Evolutionary conservation across 2,329 filamentous ascomycete genomes (phyloP), one percentile per base, ranked within the genome.

Genomic region (Aspergillus tamarii): DNA sequence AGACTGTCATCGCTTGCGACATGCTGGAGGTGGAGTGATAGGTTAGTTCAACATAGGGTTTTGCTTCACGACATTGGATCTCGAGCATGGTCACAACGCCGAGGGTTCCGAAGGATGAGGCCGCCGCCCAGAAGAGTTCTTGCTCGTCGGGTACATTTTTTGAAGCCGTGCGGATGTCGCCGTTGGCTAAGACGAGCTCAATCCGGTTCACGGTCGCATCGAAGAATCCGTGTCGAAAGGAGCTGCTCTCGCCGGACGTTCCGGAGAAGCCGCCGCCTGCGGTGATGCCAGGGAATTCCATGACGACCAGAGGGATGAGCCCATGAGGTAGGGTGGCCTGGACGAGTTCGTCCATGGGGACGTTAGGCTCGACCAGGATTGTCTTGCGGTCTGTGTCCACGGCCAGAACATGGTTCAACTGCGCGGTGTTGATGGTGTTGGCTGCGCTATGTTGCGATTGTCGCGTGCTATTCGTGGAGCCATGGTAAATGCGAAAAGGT

Each of bases 401-500:
- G 10, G 81, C 77, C 11, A 94, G 79, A 19, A 94, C 85, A 74
- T 86, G 83, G 67, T 82, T 84, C 11, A 94, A 84, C 4, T 74
- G 72, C 76, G 88, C 89, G 43, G 89, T 92, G 74, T 92, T 89
- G 61, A 94, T 82, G 11, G 87, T 85, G 69, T 85, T 86, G 73
- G 66, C 59, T 43, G 61, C 55, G 6, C 60, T 66, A 56, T 67
- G 82, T 23, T 81, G 78, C 9, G 83, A 83, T 30, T 84, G 84
- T 9, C 91, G 88, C 43, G 91, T 93, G 76, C 88, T 91, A 79
- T 92, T 93, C 30, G 91, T 93, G 0, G 89, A 88, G 65, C 91
- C 91, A 77, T 93, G 91, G 70, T 88, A 91, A 73, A 93, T 89
- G n/a, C 90, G 85, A 77, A 91, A 93, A 2, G 89, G 85, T 72